A percentile compares a stretch with the other conserved stretches of the same genome.
These are phyloP conservation scores for Chlamydomonas asymmetrica DNA, from an alignment of 139 green algal species.

Conservation along the genomic window DNA sequence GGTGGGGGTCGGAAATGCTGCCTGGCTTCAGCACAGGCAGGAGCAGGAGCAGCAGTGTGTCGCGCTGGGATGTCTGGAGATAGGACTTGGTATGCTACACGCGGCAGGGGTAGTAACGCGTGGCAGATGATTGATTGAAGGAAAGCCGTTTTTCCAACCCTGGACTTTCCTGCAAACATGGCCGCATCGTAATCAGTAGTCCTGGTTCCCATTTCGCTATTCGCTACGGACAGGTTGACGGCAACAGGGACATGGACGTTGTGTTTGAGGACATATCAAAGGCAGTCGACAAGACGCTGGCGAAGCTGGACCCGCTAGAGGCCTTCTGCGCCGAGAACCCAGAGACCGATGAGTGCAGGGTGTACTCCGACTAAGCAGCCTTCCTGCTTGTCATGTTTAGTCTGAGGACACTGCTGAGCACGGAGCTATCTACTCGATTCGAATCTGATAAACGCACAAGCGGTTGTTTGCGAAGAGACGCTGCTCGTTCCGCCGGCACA, in stretches of 20 bases:
- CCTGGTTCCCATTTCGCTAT: too few species aligned
- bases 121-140: neutral
- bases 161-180: neutral
- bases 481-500: too few species aligned
- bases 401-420: too few species aligned
- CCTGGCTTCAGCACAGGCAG: neutral
- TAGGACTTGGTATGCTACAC: neutral
- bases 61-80: too few species aligned
- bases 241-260: conserved; percentile 69
- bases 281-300: conserved; percentile 40
- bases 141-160: too few species aligned
- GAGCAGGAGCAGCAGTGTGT: neutral
- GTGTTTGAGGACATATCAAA: conserved; percentile 71
- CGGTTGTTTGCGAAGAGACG: too few species aligned
- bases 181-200: conserved; percentile 1
- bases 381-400: too few species aligned
- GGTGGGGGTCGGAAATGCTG: neutral
- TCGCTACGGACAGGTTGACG: conserved; percentile 68
- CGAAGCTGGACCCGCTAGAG: conserved; percentile 33
- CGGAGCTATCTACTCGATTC: too few species aligned
- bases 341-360: conserved; percentile 36
- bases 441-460: too few species aligned
- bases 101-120: neutral
- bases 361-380: conserved; percentile 26
- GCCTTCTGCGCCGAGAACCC: conserved; percentile 28